Conservation (phyloP, 2,329 filamentous ascomycete species). For the Fusarium nanum region DNA sequence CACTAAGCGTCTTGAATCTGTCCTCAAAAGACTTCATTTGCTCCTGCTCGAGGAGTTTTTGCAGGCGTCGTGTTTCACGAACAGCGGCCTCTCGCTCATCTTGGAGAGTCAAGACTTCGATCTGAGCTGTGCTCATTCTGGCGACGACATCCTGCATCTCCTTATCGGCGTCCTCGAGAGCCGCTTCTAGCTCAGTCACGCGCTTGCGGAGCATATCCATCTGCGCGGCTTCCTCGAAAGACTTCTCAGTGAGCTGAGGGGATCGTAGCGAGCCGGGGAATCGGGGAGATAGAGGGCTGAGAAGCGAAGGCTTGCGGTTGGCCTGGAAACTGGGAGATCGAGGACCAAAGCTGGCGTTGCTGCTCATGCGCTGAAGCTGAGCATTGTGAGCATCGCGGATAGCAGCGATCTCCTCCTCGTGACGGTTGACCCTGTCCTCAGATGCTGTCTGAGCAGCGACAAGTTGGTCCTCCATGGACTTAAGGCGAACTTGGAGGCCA, state of each 20-base stretch:
- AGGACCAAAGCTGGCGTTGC: constrained; percentile 51
- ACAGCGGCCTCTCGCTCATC: constrained; percentile 79
- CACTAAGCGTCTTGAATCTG: constrained; percentile 52
- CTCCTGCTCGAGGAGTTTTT: constrained; percentile 73
- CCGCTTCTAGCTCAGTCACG: constrained; percentile 86
- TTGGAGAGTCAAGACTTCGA: constrained; percentile 84
- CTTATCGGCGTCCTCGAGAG: constrained; percentile 67
- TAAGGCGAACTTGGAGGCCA: constrained; percentile 82
- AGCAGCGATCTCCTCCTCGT: constrained; percentile 85
- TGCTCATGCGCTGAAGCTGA: constrained; percentile 80
- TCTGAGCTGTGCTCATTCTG: constrained; percentile 83
- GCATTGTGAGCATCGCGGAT: constrained; percentile 81
- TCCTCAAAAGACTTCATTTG: constrained; percentile 64
- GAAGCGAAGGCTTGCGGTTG: constrained; percentile 50
- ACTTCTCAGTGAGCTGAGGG: constrained; percentile 68
- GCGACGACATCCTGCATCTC: constrained; percentile 87
- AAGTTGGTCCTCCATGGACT: constrained; percentile 84
- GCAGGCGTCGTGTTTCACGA: constrained; percentile 75
- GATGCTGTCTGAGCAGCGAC: constrained; percentile 85
- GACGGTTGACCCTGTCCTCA: constrained; percentile 83
- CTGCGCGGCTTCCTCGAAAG: constrained; percentile 77
- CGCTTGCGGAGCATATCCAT: constrained; percentile 80
- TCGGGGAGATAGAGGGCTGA: constrained; percentile 53
- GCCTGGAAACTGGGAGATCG: constrained; percentile 50
- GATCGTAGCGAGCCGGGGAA: constrained; percentile 53